These are phyloP conservation scores for Grifola frondosa DNA, from an alignment of 1,284 basidiomycete genomes.

Conservation along the genomic window DNA sequence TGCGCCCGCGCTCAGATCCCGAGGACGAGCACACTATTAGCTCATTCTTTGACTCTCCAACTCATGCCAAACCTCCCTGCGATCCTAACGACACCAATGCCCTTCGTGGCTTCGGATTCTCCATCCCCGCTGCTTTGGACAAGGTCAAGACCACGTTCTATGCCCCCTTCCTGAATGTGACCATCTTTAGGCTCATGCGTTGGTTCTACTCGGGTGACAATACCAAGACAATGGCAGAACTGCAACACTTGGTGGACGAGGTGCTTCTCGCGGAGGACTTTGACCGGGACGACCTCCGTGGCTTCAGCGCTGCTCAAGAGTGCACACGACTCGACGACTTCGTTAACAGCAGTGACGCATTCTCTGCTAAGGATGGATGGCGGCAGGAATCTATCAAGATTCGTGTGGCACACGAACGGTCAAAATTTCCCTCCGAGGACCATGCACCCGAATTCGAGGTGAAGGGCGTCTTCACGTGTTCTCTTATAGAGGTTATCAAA, in stretches of 20 bases:
- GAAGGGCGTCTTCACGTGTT: constrained; percentile 18
- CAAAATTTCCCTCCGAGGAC: constrained; percentile 15
- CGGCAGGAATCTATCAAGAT: constrained; percentile 17
- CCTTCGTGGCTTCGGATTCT: constrained; percentile 1
- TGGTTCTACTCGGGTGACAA: constrained; percentile 1
- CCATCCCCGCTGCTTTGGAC: neutral
- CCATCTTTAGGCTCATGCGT: constrained; percentile 1
- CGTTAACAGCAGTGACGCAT: neutral
- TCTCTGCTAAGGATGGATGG: constrained; percentile 24
- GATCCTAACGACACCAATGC: neutral
- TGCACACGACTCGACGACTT: constrained; percentile 13
- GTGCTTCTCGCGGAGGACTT: constrained; percentile 26
- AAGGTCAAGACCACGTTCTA: neutral
- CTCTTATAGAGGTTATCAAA: constrained; percentile 8
- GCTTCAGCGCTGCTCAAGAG: constrained; percentile 15
- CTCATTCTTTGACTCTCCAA: neutral
- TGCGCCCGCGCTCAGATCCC: constrained; percentile 1
- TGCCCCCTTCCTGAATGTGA: constrained; percentile 10
- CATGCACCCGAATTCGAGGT: constrained; percentile 26
- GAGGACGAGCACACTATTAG: constrained; percentile 3
- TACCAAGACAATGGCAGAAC: neutral
- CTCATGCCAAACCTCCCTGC: neutral
- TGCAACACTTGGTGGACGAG: constrained; percentile 6
- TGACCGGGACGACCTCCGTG: constrained; percentile 12
- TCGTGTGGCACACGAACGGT: constrained; percentile 17